Percentiles rank a stretch among this genome's conserved stretches.
These are phyloP conservation scores for Millerozyma acaciae DNA, from an alignment of 805 yeast species.

Conservation along the genomic window DNA sequence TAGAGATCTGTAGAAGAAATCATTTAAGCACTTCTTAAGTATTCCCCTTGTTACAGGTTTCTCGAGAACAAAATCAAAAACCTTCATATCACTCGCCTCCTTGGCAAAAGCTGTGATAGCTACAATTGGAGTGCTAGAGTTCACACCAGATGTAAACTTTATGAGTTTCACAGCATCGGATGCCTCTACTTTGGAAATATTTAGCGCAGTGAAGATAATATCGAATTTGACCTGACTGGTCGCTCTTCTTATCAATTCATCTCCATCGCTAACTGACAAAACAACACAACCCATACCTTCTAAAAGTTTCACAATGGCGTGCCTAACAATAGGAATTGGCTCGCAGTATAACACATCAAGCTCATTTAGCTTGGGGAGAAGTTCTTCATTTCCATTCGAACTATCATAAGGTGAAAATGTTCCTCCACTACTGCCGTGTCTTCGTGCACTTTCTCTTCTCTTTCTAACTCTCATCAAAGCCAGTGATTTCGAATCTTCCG, in stretches of 20 bases:
- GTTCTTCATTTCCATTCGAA: conserved; percentile 4
- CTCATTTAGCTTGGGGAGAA: conserved; percentile 14
- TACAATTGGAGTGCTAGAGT: conserved; percentile 71
- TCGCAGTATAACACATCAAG: conserved; percentile 80
- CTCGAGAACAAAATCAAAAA: conserved; percentile 68
- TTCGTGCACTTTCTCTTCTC: conserved; percentile 51
- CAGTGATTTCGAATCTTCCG: conserved; percentile 51
- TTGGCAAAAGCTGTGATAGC: conserved; percentile 69
- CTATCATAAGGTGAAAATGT: conserved; percentile 5
- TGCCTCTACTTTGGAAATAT: conserved; percentile 63
- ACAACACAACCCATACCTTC: conserved; percentile 76
- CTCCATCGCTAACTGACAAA: conserved; percentile 71
- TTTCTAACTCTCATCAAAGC: conserved; percentile 51
- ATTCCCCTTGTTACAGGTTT: conserved; percentile 50
- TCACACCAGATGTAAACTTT: conserved; percentile 71
- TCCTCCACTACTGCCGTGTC: conserved; percentile 15
- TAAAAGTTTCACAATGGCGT: conserved; percentile 58
- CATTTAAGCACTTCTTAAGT: conserved; percentile 20
- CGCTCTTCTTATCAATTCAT: conserved; percentile 75
- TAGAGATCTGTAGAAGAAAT: conserved; percentile 8
- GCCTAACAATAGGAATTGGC: conserved; percentile 79
- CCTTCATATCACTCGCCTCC: conserved; percentile 54
- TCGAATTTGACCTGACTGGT: conserved; percentile 84
- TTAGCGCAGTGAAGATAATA: conserved; percentile 71
- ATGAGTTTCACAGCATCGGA: conserved; percentile 75